phyloP scores from a whole-genome alignment of 768 basidiomycete species.

The Mycena polygramma region DNA sequence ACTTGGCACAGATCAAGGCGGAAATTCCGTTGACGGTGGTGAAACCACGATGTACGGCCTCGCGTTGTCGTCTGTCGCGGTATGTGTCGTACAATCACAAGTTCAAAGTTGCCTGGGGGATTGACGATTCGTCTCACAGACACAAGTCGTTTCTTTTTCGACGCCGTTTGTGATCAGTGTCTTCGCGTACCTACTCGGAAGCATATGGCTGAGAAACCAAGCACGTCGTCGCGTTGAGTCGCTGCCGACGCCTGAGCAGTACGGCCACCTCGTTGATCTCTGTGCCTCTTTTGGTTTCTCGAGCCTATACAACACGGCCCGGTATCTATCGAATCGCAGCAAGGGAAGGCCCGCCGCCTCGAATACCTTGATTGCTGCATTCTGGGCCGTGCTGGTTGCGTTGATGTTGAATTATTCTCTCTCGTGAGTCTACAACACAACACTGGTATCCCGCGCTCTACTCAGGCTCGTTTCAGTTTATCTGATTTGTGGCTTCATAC shows the following conservation, averaged over 20 bases:
- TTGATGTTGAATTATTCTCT: background rate
- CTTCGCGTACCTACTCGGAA: slow-evolving; percentile 8
- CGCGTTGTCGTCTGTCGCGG: too few relatives aligned
- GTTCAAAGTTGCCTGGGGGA: too few relatives aligned
- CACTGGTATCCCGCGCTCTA: too few relatives aligned
- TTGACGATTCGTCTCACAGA: background rate
- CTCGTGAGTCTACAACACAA: too few relatives aligned
- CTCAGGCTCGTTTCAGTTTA: background rate
- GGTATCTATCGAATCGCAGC: background rate
- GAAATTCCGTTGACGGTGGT: too few relatives aligned
- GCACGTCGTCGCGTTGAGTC: background rate
- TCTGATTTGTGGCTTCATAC: slow-evolving; percentile 18
- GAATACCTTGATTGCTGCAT: background rate
- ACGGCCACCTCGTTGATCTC: slow-evolving; percentile 11
- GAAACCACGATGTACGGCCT: too few relatives aligned
- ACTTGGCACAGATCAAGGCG: too few relatives aligned
- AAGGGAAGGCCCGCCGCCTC: slow-evolving; percentile 1
- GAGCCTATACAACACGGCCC: slow-evolving; percentile 10
- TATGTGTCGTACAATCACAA: too few relatives aligned
- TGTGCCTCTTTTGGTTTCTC: slow-evolving; percentile 10
- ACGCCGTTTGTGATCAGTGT: slow-evolving; percentile 4
- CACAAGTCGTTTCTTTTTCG: slow-evolving; percentile 1
- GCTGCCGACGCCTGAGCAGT: slow-evolving; percentile 18
- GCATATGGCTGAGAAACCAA: slow-evolving; percentile 1
- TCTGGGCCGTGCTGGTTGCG: background rate